Evolutionary conservation across 148 eudicot species (phyloP).

Genomic region (Silene uniflora): DNA sequence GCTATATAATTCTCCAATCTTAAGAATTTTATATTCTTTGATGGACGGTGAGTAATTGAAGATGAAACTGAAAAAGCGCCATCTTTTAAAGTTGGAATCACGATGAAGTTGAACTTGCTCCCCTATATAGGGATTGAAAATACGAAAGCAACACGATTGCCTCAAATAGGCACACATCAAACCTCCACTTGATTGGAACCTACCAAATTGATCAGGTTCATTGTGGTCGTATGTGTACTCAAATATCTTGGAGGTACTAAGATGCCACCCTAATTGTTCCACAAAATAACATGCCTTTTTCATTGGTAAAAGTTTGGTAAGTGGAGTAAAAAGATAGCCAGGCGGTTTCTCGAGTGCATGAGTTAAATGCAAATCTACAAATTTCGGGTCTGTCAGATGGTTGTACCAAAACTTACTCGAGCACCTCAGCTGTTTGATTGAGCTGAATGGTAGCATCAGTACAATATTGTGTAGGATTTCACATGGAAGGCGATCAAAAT

Average conservation of each 20-base stretch:
- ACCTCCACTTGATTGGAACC: background rate
- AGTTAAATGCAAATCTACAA: background rate
- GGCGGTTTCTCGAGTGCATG: background rate
- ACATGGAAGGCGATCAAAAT: no score
- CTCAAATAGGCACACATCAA: background rate
- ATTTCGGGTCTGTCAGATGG: background rate
- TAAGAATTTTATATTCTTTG: slow-evolving; percentile 1
- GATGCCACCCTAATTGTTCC: no score
- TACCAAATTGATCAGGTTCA: background rate
- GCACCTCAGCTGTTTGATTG: background rate
- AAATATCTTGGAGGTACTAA: background rate
- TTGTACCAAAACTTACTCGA: background rate
- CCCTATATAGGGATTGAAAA: background rate
- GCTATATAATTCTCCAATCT: no score
- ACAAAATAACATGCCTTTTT: background rate
- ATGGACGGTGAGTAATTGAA: background rate
- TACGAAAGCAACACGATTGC: background rate
- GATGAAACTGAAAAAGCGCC: no score
- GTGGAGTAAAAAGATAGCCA: background rate
- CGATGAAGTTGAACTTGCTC: no score
- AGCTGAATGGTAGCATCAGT: background rate
- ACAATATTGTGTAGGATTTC: no score
- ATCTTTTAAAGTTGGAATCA: background rate
- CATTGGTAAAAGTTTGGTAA: no score
- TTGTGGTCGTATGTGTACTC: background rate